Base-by-base conservation (phyloP, 2,329 filamentous ascomycete genomes). In the Fusarium nematophilum region DNA sequence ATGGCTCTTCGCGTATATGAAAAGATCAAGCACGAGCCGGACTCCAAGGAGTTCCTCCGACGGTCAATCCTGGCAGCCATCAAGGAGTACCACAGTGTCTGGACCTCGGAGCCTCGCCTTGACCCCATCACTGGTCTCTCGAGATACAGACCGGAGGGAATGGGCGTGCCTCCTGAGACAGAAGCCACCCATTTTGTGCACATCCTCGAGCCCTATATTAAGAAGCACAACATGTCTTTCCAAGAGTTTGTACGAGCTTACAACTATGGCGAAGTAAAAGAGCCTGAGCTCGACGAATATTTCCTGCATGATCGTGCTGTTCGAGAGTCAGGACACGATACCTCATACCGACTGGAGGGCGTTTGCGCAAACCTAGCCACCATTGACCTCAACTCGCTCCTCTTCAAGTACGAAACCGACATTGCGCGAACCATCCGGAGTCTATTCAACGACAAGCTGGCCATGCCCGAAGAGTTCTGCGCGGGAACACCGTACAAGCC, bases 321-420 rank as follows among this genome's bases (percentile, higher is more conserved):
- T 27, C 90, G 95, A 65, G 95, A 99, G 76, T 97, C 94, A 14
- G 95, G 95, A 10, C 95, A 99, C 75, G 95, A 99, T 73, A 99
- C 95, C 3, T 91, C 91, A 13, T 98, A 98, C 77, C 91, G 95
- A 14, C 83, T 99, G 15, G 95, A 98, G 77, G 89, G 87, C 39
- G 84, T 96, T 18, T 93, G 91, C 68, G 95, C 92, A 9, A 87
- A 97, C 72, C 81, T 98, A 21, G 95, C 93, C 9, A 97, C 93
- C 0, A 92, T 98, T 55, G 95, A 99, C 71, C 83, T 98, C 50
- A 98, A 99, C 78, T 95, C 93, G 23, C 82, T 97, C 25, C 81
- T 99, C 23, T 99, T 95, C 85, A 98, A 98, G 78, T 98, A 98
- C 72, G 95, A 99, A 77, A 89, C 89, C 25, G 95, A 99, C 70